Conservation (phyloP, 805 yeast species). For the Myxozyma vanderwaltii region DNA sequence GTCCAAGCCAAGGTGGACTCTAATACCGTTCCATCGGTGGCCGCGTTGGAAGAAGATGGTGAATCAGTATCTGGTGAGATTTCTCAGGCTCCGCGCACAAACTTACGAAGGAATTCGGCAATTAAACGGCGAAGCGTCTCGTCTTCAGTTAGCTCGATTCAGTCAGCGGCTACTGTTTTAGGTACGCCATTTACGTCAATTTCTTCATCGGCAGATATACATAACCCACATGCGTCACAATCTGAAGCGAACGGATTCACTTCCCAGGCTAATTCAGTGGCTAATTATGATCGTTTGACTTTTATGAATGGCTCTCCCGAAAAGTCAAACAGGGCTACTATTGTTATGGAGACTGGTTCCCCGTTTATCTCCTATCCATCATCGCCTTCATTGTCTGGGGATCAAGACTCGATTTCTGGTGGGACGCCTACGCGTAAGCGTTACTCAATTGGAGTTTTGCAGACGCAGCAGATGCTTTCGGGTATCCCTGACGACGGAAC, state of each 20-base stretch:
- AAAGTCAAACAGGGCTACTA: slow-evolving; percentile 2
- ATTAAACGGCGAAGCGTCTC: slow-evolving; percentile 7
- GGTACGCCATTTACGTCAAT: slow-evolving; percentile 9
- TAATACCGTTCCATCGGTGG: not conserved
- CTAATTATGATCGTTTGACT: slow-evolving; percentile 1
- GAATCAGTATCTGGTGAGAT: not conserved
- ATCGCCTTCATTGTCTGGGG: not conserved
- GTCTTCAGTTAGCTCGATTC: slow-evolving; percentile 7
- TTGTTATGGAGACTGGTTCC: not conserved
- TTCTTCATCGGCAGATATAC: slow-evolving; percentile 7
- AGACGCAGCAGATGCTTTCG: not conserved
- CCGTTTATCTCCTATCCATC: not conserved
- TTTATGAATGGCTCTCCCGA: slow-evolving; percentile 9
- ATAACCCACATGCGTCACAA: not conserved
- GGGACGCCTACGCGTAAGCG: not conserved
- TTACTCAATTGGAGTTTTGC: not conserved
- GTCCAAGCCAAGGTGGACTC: not conserved
- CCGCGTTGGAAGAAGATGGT: not conserved
- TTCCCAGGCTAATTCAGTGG: not conserved
- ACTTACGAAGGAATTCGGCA: slow-evolving; percentile 2
- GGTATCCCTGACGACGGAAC: not conserved
- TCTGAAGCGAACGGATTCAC: not conserved
- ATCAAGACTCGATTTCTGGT: not conserved
- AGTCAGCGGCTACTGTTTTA: not conserved
- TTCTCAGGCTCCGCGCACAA: not conserved